Conservation (phyloP, 495 filamentous ascomycete species). For the Friedmanniomyces simplex region DNA sequence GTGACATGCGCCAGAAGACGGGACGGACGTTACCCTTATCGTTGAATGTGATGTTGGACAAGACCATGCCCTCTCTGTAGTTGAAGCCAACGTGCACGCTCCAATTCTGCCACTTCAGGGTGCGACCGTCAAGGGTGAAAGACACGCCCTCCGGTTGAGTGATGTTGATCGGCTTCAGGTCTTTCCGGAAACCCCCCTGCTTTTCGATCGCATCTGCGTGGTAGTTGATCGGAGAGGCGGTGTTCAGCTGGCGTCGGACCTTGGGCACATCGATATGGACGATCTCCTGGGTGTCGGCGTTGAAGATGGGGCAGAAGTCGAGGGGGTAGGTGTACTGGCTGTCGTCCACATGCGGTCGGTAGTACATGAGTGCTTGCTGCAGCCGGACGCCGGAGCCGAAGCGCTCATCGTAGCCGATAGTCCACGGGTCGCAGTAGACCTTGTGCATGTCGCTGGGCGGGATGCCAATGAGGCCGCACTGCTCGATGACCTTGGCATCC, state of each 20-base stretch:
- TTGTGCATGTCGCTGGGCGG: conserved; percentile 79
- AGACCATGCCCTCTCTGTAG: conserved; percentile 85
- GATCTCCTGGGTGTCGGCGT: conserved; percentile 71
- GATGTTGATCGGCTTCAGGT: conserved; percentile 88
- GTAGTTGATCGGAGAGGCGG: conserved; percentile 67
- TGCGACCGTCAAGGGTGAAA: conserved; percentile 68
- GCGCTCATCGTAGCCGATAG: conserved; percentile 88
- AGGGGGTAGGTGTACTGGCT: conserved; percentile 85
- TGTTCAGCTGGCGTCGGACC: conserved; percentile 67
- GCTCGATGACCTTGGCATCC: conserved; percentile 85
- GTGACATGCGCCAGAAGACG: conserved; percentile 82
- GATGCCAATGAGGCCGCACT: conserved; percentile 82
- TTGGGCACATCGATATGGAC: conserved; percentile 83
- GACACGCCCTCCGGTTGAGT: conserved; percentile 92
- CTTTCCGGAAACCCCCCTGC: conserved; percentile 64
- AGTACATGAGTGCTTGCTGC: conserved; percentile 95
- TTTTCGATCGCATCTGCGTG: conserved; percentile 54
- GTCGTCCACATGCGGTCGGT: conserved; percentile 75
- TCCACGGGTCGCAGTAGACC: conserved; percentile 91
- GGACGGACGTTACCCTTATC: conserved; percentile 73
- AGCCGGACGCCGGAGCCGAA: conserved; percentile 71
- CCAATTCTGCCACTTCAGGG: conserved; percentile 93
- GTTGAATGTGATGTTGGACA: conserved; percentile 86
- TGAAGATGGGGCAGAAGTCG: conserved; percentile 91
- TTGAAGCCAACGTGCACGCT: conserved; percentile 91